These are phyloP conservation scores for Fraxinus ornus DNA, from an alignment of 305 asterid genomes.

Conservation along the genomic window DNA sequence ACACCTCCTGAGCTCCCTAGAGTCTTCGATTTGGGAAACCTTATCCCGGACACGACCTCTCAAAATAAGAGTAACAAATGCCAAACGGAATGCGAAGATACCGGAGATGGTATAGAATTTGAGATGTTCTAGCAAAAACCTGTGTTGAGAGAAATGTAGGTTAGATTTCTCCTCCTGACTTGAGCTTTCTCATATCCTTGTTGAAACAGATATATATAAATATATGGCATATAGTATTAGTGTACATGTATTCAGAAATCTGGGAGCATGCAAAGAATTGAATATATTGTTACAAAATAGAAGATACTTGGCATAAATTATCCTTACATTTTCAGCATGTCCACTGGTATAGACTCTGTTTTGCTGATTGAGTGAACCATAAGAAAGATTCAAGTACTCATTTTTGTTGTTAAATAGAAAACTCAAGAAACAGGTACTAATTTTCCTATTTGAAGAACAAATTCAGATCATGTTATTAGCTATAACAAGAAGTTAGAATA, in stretches of 20 bases:
- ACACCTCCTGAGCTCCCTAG: conserved; percentile 78
- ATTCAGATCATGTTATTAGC: neutral
- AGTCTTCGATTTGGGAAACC: conserved; percentile 44
- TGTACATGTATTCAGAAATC: conserved; percentile 30
- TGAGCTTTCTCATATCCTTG: conserved; percentile 8
- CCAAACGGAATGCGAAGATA: conserved; percentile 35
- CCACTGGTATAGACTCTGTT: neutral
- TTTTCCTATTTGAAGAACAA: neutral
- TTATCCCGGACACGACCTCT: conserved; percentile 23
- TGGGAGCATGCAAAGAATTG: conserved; percentile 20
- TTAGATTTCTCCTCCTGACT: conserved; percentile 16
- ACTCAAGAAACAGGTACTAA: neutral
- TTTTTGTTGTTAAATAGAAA: neutral
- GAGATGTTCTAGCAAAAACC: conserved; percentile 66
- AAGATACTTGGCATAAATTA: neutral
- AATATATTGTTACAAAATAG: conserved; percentile 10
- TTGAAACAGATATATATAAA: conserved; percentile 23
- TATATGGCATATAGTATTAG: conserved; percentile 29
- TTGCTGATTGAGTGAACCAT: neutral
- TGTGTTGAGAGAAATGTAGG: conserved; percentile 30
- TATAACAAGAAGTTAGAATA: neutral
- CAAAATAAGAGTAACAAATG: conserved; percentile 35
- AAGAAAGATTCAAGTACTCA: neutral
- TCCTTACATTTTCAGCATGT: neutral
- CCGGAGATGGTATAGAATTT: conserved; percentile 53